Percentiles rank a stretch among this genome's conserved stretches.
These are phyloP conservation scores for Jimgerdemannia flammicorona DNA, from an alignment of 192 early-diverging fungal genomes.

Conservation along the genomic window DNA sequence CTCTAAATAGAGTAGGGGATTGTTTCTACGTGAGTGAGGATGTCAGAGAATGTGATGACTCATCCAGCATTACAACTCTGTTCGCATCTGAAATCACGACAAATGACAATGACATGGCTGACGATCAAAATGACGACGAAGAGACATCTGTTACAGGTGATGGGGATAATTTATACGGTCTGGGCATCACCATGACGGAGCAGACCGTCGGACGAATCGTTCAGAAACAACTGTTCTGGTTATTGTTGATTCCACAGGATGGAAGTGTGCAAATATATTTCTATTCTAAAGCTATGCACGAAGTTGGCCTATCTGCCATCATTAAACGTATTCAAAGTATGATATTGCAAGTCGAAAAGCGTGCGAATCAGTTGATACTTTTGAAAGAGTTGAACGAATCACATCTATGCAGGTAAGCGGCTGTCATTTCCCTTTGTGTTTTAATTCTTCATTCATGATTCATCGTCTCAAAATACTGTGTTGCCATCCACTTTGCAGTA, in stretches of 20 bases:
- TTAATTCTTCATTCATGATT: neutral
- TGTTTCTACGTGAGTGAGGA: conserved; percentile 45
- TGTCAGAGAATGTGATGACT: neutral
- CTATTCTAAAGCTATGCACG: conserved; percentile 60
- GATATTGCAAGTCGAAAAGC: conserved; percentile 54
- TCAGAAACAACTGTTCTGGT: conserved; percentile 49
- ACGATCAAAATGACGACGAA: neutral
- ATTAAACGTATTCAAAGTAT: conserved; percentile 47
- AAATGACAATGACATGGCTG: neutral
- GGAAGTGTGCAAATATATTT: conserved; percentile 57
- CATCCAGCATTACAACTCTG: neutral
- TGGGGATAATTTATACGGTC: conserved; percentile 20
- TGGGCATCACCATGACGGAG: conserved; percentile 44
- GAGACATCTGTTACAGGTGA: neutral
- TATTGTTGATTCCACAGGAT: conserved; percentile 52
- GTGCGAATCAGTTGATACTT: conserved; percentile 63
- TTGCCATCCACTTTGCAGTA: conserved; percentile 27
- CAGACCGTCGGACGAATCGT: conserved; percentile 12
- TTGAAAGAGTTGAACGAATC: conserved; percentile 59
- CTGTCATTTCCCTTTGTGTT: neutral
- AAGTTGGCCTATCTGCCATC: conserved; percentile 47
- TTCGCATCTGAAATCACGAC: neutral
- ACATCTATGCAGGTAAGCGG: conserved; percentile 53
- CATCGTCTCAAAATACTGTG: neutral
- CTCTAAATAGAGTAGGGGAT: conserved; percentile 43